Percentiles rank a stretch among this genome's conserved stretches.
These are phyloP conservation scores for Xylaria sp. DNA, from an alignment of 2,329 filamentous ascomycete genomes.

Conservation along the genomic window DNA sequence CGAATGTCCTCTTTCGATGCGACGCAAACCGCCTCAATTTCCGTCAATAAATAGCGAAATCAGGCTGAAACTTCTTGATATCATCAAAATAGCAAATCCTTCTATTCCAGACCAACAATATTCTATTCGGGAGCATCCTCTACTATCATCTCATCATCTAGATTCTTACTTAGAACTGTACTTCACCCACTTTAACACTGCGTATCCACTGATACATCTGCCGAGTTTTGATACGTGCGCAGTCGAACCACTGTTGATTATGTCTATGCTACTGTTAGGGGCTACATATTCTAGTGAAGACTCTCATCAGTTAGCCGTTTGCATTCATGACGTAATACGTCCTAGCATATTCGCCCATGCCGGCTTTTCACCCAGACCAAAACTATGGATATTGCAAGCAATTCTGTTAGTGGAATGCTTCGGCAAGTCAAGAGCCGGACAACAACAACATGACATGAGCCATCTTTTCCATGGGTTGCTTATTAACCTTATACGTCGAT, in stretches of 20 bases:
- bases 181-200: constrained; percentile 69
- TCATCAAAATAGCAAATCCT: constrained; percentile 63
- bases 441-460: constrained; percentile 72
- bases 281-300: constrained; percentile 70
- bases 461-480: constrained; percentile 62
- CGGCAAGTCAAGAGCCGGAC: constrained; percentile 70
- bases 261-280: constrained; percentile 68
- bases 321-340: constrained; percentile 69
- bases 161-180: constrained; percentile 69
- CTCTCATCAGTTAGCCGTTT: constrained; percentile 69
- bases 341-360: constrained; percentile 69
- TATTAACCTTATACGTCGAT: constrained; percentile 54
- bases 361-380: constrained; percentile 67
- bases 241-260: constrained; percentile 63
- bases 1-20: constrained; percentile 22
- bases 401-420: constrained; percentile 73
- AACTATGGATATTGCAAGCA: constrained; percentile 70
- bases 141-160: constrained; percentile 62
- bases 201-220: constrained; percentile 69
- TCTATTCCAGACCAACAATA: constrained; percentile 59
- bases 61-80: constrained; percentile 3
- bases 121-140: constrained; percentile 60
- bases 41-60: constrained; percentile 5
- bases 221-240: constrained; percentile 65
- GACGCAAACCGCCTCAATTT: constrained; percentile 4